Evolutionary conservation across 2,329 filamentous ascomycete genomes (phyloP), one percentile per base, ranked within the genome.

Genomic region (Phaeosphaeriaceae sp.): DNA sequence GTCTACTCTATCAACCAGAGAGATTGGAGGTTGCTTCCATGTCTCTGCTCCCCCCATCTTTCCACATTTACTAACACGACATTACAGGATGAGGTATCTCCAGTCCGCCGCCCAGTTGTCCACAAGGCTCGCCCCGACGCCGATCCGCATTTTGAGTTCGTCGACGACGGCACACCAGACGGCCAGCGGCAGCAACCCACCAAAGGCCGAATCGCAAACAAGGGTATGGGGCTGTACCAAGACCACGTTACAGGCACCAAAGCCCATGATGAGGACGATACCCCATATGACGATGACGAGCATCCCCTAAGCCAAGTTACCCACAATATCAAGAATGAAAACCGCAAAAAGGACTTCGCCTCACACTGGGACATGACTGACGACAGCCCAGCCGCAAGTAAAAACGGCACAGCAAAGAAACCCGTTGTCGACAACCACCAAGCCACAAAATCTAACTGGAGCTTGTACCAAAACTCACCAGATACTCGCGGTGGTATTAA

Each of bases 101-200:
- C 86, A 6, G 79, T 79, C 35, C 83, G 82, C 57, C 78, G 81
- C 46, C 80, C 84, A 12, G 79, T 83, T 28, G 79, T 84, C 30
- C 77, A 81, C 63, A 88, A 88, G 69, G 81, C 88, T 30, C 89
- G 93, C 51, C 89, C 86, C 34, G 90, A 95, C 63, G 87, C 88
- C 15, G 86, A 92, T 67, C 77, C 86, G 1, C 91, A 97, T 73
- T 97, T 96, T 67, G 86, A 94, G 53, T 83, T 97, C 64, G 79
- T 84, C 45, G 92, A 97, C 68, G 87, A 92, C 47, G 86, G 84
- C 40, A 82, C 82, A 28, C 83, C 83, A 41, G 76, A 79, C 13
- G 80, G 77, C 6, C 78, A 81, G 46, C 75, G 77, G 35, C 63
- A 64, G 43, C 64, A 63, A 4, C 43, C 72, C 18, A 66, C 70